Evolutionary conservation across 2,329 filamentous ascomycete species (phyloP).

Genomic region (Cytospora mali): DNA sequence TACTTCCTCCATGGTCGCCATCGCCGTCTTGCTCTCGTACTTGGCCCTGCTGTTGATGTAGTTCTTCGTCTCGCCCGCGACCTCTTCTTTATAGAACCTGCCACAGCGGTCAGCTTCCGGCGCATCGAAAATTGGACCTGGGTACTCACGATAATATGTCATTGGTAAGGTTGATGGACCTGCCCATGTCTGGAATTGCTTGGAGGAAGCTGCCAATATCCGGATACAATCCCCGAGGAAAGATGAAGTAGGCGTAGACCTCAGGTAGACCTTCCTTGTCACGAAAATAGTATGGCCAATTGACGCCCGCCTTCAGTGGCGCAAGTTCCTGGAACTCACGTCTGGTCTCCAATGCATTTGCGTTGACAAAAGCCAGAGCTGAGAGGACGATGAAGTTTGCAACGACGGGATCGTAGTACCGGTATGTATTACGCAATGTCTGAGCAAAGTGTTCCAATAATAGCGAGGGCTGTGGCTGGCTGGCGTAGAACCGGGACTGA

Average conservation of each 20-base stretch:
- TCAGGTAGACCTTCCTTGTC: constrained; percentile 35
- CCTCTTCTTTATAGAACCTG: constrained; percentile 38
- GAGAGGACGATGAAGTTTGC: constrained; percentile 36
- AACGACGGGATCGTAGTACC: constrained; percentile 33
- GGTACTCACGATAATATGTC: constrained; percentile 36
- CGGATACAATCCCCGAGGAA: constrained; percentile 34
- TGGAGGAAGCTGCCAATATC: constrained; percentile 35
- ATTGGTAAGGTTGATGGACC: constrained; percentile 35
- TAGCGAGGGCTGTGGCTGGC: constrained; percentile 30
- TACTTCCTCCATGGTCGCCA: constrained; percentile 6
- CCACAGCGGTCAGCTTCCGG: neutral
- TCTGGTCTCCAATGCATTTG: constrained; percentile 33
- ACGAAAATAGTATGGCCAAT: constrained; percentile 35
- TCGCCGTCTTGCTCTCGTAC: constrained; percentile 7
- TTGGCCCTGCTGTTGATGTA: constrained; percentile 34
- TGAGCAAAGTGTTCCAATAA: constrained; percentile 33
- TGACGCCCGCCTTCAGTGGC: constrained; percentile 30
- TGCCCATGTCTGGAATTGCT: constrained; percentile 35
- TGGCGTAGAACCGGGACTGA: constrained; percentile 32
- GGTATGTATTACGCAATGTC: constrained; percentile 30
- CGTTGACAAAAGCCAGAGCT: constrained; percentile 37
- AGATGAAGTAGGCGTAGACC: constrained; percentile 35
- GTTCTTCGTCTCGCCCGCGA: constrained; percentile 33
- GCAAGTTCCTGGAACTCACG: constrained; percentile 30
- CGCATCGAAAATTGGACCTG: no score